Base-by-base conservation (phyloP, 805 yeast species). In the Candida insectalens region DNA sequence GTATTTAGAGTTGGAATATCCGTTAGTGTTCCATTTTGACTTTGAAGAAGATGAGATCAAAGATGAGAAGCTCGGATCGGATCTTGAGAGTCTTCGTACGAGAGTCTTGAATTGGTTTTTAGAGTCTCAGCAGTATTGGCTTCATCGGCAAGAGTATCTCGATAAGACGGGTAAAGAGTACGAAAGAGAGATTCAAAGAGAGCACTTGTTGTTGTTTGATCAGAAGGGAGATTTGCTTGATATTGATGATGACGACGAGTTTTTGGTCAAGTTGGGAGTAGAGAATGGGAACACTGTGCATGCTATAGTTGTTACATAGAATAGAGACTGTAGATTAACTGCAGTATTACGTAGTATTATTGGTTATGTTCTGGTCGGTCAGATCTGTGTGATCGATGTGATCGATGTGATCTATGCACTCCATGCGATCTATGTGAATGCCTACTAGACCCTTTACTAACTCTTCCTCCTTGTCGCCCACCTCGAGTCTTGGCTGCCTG, bases 21-120 rank as follows among this genome's bases (percentile, higher is more conserved):
- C 72, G 2, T 41, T 80, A 21, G 62, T 60, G 18, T 83, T 77
- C 50, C 82, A 81, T 51, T 66, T 81, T 43, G 94, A 83, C 50
- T 83, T 83, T 54, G 73, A 83, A 20, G 92, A 94, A 0, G 88
- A 79, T 44, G 94, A 83, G 46, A 83, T 74, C 49, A 74, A 73
- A 39, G 71, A 82, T 36, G 79, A 77, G 4, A 88, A 74, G 38
- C 67, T 64, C 33, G 94, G 94, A 1, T 74, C 88, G 7, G 71
- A 77, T 14, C 63, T 88, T 22, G 67, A 62, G 13, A 74, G 77
- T 41, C 62, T 85, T 36, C 67, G 85, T 40, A 43, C 53, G 2
- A 79, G 75, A 49, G 56, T 77, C 3, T 66, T 76, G 23, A 57
- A 64, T 27, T 62, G 82, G 40, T 70, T 80, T 44, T 63, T 66